Evolutionary conservation across 2,329 filamentous ascomycete genomes (phyloP), one percentile per base, ranked within the genome.

Genomic region (Pyrenophora graminea): DNA sequence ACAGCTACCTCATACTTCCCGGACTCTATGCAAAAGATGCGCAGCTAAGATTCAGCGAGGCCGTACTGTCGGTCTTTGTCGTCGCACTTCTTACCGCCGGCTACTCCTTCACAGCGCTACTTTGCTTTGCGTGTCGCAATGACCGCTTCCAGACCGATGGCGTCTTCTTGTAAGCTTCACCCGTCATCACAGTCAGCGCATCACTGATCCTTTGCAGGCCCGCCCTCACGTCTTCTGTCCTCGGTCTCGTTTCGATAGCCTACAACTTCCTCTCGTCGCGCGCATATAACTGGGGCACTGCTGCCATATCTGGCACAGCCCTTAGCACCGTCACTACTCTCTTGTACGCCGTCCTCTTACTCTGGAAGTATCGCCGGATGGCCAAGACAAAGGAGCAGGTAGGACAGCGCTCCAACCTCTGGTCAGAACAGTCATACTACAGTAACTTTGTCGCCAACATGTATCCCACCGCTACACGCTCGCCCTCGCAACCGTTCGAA

Each of bases 1-100:
- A 33, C 45, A 79, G 78, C 44, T 81, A 77, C 62, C 72, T 81
- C 30, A 77, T 80, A 47, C 70, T 81, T 17, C 77, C 78, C 6
- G 71, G 74, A 21, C 75, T 79, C 45, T 81, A 77, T 62, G 74
- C 77, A 42, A 68, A 65, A 19, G 59, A 74, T 13, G 42, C 66
- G 8, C 53, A 74, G 31, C 67, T 79, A 21, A 72, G 71, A 44
- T 69, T 79, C 46, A 72, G 69, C 48, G 66, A 70, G 40, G 67
- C 68, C 1, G 72, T 73, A 4, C 58, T 80, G 6, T 73, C 72
- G 3, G 76, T 79, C 42, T 75, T 80, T 50, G 73, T 78, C 19
- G 71, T 79, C 57, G 74, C 77, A 4, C 67, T 82, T 15, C 68
- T 81, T 6, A 73, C 76, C 1, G 72, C 76, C 37, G 79, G 79